Percentiles rank a stretch among this genome's conserved stretches.
Evolutionary conservation across 2,329 filamentous ascomycete genomes (phyloP).

Genomic region (Diaporthe sp.): DNA sequence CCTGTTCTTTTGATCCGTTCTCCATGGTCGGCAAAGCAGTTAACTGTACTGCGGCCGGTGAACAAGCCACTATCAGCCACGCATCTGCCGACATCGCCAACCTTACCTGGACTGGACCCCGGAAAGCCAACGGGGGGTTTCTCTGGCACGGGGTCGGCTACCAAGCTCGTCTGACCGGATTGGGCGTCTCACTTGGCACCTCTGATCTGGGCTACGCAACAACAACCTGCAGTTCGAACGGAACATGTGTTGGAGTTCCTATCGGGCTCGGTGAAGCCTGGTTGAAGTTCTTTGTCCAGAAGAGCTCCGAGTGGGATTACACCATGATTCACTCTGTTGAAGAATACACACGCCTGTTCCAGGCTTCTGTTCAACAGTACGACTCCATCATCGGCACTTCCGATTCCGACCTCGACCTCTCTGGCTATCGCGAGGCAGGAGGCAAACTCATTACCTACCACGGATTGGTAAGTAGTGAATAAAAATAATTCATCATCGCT

Average conservation of each 20-base stretch:
- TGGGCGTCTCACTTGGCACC: neutral
- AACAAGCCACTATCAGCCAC: neutral
- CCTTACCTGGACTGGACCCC: neutral
- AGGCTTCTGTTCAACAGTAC: neutral
- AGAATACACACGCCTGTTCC: neutral
- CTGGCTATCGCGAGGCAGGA: neutral
- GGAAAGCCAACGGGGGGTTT: neutral
- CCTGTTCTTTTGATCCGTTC: constrained; percentile 42
- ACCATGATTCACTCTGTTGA: neutral
- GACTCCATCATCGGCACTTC: constrained; percentile 2
- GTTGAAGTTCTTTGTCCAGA: neutral
- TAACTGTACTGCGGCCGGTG: neutral
- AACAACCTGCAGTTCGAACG: neutral
- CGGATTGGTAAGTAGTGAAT: neutral
- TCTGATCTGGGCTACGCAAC: constrained; percentile 2
- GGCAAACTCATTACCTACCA: constrained; percentile 13
- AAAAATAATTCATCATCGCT: neutral
- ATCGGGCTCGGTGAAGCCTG: neutral
- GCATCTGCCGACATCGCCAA: neutral
- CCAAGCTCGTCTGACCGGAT: neutral
- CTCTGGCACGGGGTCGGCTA: constrained; percentile 3
- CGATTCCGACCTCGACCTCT: constrained; percentile 6
- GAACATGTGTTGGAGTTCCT: neutral
- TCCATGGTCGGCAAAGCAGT: neutral
- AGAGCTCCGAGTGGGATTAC: neutral